Evolutionary conservation across 257 asterid species (phyloP).

Genomic region (Scutellaria baicalensis): DNA sequence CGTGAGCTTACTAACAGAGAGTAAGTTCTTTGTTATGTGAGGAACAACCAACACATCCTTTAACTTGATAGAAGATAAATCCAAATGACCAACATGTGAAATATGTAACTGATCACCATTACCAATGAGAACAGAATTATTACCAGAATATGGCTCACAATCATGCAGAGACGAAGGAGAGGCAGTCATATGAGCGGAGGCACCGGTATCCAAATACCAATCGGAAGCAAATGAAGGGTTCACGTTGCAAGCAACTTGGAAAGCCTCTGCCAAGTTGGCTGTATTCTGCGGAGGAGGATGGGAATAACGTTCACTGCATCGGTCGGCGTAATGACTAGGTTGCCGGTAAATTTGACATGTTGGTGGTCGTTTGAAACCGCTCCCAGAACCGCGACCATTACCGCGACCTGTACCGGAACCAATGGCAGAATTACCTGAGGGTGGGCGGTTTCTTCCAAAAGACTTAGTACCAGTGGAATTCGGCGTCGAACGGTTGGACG

Average conservation of each 20-base stretch:
- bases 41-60: not conserved
- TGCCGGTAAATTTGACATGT: not conserved
- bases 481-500: no score
- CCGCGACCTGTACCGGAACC: not conserved
- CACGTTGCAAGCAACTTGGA: not conserved
- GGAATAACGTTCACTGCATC: not conserved
- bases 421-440: not conserved
- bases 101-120: not conserved
- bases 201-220: not conserved
- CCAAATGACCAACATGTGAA: not conserved
- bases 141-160: not conserved
- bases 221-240: not conserved
- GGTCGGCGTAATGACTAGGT: not conserved
- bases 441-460: no score
- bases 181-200: not conserved
- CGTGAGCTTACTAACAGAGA: not conserved
- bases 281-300: not conserved
- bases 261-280: not conserved
- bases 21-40: not conserved
- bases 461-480: no score
- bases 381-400: not conserved
- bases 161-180: not conserved
- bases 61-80: not conserved
- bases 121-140: not conserved
- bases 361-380: not conserved